Base-by-base conservation (phyloP, 179 eudicot species). In the Heliamphora pulchella region DNA sequence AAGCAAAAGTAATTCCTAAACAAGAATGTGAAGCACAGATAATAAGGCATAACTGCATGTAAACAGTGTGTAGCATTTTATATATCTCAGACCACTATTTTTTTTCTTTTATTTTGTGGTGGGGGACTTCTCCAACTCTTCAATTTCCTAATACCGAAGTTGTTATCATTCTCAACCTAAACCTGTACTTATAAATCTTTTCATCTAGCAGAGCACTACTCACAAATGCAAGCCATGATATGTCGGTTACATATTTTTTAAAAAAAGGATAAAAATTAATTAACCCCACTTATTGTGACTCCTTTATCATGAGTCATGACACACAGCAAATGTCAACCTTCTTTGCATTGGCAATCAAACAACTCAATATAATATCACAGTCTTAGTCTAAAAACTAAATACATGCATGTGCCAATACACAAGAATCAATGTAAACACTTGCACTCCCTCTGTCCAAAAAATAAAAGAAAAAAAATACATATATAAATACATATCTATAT, bases 21-120 rank as follows among this genome's bases (percentile, higher is more conserved):
- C 73, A 78, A 78, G 41, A 70, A 59, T 47, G 65, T 75, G 64
- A 66, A 66, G 80, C 50, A 61, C 44, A 72, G 48, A n/a, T 15
- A 57, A 8, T 58, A 43, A 20, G 10, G 15, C 50, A 58, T 17
- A 59, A 75, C 64, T 15, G 44, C 14, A n/a, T 43, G 43, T 22
- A 62, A 1, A 22, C 4, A 41, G n/a, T 18, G 3, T 59, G 22
- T 48, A 61, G 53, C 53, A 8, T 14, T 54, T 74, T 54, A 72
- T 18, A 62, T 4, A 53, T 67, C 64, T 65, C 57, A 39, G 39
- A 6, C 74, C 46, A 41, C 72, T 39, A 47, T 31, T 31, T 31
- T 31, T 31, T 31, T 31, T 31, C 31, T 31, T 31, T 31, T 31
- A 17, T 47, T 77, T 8, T 18, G 4, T 62, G 5, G 39, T 3